Percentiles rank a stretch among this genome's conserved stretches.
These are phyloP conservation scores for Candida labiduridarum DNA, from an alignment of 1,139 yeast species.

Conservation along the genomic window DNA sequence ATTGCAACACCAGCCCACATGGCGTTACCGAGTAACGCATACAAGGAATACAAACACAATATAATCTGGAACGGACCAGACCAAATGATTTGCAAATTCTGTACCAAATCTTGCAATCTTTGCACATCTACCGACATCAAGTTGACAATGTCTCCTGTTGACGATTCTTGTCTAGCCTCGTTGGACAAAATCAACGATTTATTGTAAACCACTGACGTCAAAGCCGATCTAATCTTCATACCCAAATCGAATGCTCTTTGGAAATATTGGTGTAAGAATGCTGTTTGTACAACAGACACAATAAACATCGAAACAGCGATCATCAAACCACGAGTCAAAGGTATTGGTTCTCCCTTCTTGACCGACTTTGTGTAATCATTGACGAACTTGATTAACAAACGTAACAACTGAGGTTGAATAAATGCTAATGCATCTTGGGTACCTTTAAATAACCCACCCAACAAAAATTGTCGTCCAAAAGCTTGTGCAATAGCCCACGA, in stretches of 20 bases:
- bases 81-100: conserved; percentile 87
- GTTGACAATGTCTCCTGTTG: conserved; percentile 97
- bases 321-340: conserved; percentile 79
- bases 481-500: conserved; percentile 62
- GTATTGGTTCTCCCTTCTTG: conserved; percentile 42
- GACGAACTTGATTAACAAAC: conserved; percentile 77
- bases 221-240: conserved; percentile 81
- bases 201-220: conserved; percentile 77
- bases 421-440: conserved; percentile 82
- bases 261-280: conserved; percentile 88
- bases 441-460: conserved; percentile 79
- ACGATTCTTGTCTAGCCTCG: conserved; percentile 76
- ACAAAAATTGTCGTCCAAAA: conserved; percentile 67
- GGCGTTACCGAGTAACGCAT: conserved; percentile 77
- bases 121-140: conserved; percentile 97
- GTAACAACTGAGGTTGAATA: conserved; percentile 84
- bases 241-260: conserved; percentile 88
- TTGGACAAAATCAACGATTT: conserved; percentile 81
- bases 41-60: conserved; percentile 75
- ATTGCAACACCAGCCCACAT: conserved; percentile 98
- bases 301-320: conserved; percentile 83
- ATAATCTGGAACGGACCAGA: conserved; percentile 94
- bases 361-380: conserved; percentile 62
- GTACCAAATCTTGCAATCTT: conserved; percentile 86
- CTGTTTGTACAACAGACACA: conserved; percentile 82